A percentile compares a stretch with the other conserved stretches of the same genome.
phyloP scores from a whole-genome alignment of 2,329 filamentous ascomycete genomes.

The Botrytis sinoallii region DNA sequence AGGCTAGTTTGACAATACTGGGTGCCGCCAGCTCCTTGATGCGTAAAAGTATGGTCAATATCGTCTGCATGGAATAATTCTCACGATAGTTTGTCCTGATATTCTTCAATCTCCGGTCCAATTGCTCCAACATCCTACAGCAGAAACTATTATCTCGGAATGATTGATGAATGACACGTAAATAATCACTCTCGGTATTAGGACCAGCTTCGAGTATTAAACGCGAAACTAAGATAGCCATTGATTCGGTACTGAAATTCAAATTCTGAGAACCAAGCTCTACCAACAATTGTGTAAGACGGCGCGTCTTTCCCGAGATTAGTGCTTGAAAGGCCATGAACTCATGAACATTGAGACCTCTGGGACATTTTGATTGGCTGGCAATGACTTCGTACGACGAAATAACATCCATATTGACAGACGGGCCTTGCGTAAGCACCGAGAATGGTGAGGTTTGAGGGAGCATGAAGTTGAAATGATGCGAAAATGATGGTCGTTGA shows the following conservation, averaged over 20 bases:
- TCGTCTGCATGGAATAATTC: conserved; percentile 52
- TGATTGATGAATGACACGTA: conserved; percentile 48
- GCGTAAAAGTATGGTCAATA: conserved; percentile 52
- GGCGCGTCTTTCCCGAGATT: conserved; percentile 42
- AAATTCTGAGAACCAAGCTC: conserved; percentile 53
- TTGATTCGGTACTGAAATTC: conserved; percentile 57
- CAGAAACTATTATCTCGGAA: conserved; percentile 53
- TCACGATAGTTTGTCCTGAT: conserved; percentile 60
- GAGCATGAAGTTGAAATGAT: conserved; percentile 39
- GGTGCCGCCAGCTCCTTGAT: conserved; percentile 26
- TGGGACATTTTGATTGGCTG: conserved; percentile 46
- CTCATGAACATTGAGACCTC: conserved; percentile 47
- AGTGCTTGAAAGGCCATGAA: conserved; percentile 47
- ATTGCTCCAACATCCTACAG: conserved; percentile 44
- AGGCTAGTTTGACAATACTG: conserved; percentile 17
- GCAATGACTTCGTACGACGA: conserved; percentile 45
- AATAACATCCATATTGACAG: conserved; percentile 33
- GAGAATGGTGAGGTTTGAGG: conserved; percentile 35
- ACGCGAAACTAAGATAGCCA: conserved; percentile 48
- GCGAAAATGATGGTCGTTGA: conserved; percentile 34
- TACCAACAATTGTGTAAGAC: conserved; percentile 48
- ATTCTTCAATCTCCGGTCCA: conserved; percentile 45
- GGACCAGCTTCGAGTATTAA: conserved; percentile 57
- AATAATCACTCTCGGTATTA: conserved; percentile 26
- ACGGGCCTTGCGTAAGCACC: conserved; percentile 23